Conservation (phyloP, 176 grass and related monocot genomes). For the Ananas comosus region DNA sequence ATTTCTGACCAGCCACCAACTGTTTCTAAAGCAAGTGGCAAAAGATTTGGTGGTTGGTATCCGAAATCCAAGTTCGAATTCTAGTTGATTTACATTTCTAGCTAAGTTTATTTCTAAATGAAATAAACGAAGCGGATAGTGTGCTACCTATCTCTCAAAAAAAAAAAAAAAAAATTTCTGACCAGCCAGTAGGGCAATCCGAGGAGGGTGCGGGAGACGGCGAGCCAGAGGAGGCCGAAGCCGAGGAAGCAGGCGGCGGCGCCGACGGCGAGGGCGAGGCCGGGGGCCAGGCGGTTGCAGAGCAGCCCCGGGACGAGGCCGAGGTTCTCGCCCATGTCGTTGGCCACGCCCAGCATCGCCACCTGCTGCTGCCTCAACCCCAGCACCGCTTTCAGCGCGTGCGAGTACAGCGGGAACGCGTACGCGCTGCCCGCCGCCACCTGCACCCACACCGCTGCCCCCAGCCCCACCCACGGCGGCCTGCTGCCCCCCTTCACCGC, state of each 20-base stretch:
- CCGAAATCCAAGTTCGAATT: too few relatives aligned
- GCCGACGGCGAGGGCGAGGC: constrained; percentile 61
- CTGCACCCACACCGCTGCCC: constrained; percentile 75
- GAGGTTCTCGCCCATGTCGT: constrained; percentile 81
- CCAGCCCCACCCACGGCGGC: constrained; percentile 75
- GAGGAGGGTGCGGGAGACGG: constrained; percentile 35
- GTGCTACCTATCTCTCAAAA: too few relatives aligned
- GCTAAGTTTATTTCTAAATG: too few relatives aligned
- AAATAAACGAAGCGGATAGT: too few relatives aligned
- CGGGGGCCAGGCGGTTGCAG: constrained; percentile 83
- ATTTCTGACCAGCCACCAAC: too few relatives aligned
- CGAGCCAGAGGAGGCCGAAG: constrained; percentile 46
- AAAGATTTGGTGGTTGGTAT: too few relatives aligned
- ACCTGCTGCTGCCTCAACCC: constrained; percentile 66
- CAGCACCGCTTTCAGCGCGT: constrained; percentile 56
- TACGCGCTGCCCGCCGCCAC: constrained; percentile 56
- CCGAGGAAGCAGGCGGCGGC: constrained; percentile 49
- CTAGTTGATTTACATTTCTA: too few relatives aligned
- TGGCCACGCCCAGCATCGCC: constrained; percentile 72
- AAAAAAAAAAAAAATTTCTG: too few relatives aligned
- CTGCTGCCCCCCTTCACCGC: constrained; percentile 72
- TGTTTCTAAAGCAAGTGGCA: too few relatives aligned
- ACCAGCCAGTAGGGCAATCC: constrained; percentile 76
- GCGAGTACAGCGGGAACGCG: constrained; percentile 92
- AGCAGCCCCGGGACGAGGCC: constrained; percentile 59